These are phyloP conservation scores for Umbelopsis sp. DNA, from an alignment of 192 early-diverging fungal genomes.

Conservation along the genomic window DNA sequence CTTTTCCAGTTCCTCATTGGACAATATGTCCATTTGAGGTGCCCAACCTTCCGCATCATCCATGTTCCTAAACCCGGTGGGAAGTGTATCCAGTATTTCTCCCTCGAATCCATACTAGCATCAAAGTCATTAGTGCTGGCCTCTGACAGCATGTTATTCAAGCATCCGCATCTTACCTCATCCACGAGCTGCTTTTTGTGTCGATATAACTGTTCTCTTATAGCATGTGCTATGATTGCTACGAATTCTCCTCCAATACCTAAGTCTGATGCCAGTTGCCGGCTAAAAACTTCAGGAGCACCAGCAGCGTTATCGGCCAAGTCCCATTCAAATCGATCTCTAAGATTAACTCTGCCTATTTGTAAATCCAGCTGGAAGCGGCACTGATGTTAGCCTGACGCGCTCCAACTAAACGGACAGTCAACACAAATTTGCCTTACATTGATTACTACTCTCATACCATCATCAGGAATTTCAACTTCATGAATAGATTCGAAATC, in stretches of 20 bases:
- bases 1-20: slow-evolving; percentile 64
- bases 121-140: background rate
- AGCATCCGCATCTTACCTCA: slow-evolving; percentile 27
- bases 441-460: slow-evolving; percentile 52
- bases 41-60: slow-evolving; percentile 57
- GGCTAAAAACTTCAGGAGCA: slow-evolving; percentile 76
- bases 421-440: slow-evolving; percentile 29
- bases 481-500: slow-evolving; percentile 60
- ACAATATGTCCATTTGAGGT: slow-evolving; percentile 57
- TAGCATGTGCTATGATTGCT: slow-evolving; percentile 71
- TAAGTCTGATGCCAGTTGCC: slow-evolving; percentile 67
- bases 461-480: slow-evolving; percentile 44
- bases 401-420: too few relatives aligned
- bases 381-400: too few relatives aligned
- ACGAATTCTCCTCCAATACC: slow-evolving; percentile 84
- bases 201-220: slow-evolving; percentile 73
- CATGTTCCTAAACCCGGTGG: slow-evolving; percentile 46
- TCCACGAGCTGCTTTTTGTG: slow-evolving; percentile 56
- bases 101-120: slow-evolving; percentile 38
- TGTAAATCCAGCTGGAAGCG: slow-evolving; percentile 74
- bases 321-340: slow-evolving; percentile 96
- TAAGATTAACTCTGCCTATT: slow-evolving; percentile 75
- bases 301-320: slow-evolving; percentile 48
- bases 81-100: slow-evolving; percentile 39
- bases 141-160: background rate